phyloP scores from a whole-genome alignment of 1,139 yeast genomes.

The Komagataea norvegica region DNA sequence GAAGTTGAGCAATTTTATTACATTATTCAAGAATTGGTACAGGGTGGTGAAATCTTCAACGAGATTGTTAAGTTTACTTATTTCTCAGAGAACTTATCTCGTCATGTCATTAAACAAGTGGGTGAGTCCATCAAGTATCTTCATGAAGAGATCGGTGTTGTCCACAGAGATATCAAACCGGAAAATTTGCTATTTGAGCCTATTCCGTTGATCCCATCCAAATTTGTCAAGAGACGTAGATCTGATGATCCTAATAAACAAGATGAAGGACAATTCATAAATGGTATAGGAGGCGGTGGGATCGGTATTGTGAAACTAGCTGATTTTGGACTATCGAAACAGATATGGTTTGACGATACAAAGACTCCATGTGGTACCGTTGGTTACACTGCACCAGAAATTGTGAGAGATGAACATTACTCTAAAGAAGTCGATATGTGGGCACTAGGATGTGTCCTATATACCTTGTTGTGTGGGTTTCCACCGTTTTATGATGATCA shows the following conservation, averaged over 20 bases:
- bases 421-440: conserved; percentile 93
- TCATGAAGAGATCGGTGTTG: conserved; percentile 72
- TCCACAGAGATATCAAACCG: conserved; percentile 68
- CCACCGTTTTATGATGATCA: conserved; percentile 95
- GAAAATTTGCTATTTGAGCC: conserved; percentile 86
- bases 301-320: conserved; percentile 84
- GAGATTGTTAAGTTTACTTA: conserved; percentile 90
- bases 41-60: conserved; percentile 94
- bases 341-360: conserved; percentile 61
- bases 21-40: conserved; percentile 76
- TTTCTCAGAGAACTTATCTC: conserved; percentile 76
- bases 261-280: conserved; percentile 81
- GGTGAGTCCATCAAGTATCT: conserved; percentile 76
- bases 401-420: conserved; percentile 78
- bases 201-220: conserved; percentile 40
- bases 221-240: conserved; percentile 46
- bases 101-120: conserved; percentile 81
- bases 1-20: conserved; percentile 39
- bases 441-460: conserved; percentile 92
- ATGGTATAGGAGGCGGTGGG: conserved; percentile 85
- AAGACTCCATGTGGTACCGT: conserved; percentile 90
- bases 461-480: conserved; percentile 87
- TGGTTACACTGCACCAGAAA: conserved; percentile 93
- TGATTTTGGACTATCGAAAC: conserved; percentile 90
- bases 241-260: conserved; percentile 78